These are phyloP conservation scores for Neohortaea acidophila DNA, from an alignment of 495 filamentous ascomycete species.

Conservation along the genomic window DNA sequence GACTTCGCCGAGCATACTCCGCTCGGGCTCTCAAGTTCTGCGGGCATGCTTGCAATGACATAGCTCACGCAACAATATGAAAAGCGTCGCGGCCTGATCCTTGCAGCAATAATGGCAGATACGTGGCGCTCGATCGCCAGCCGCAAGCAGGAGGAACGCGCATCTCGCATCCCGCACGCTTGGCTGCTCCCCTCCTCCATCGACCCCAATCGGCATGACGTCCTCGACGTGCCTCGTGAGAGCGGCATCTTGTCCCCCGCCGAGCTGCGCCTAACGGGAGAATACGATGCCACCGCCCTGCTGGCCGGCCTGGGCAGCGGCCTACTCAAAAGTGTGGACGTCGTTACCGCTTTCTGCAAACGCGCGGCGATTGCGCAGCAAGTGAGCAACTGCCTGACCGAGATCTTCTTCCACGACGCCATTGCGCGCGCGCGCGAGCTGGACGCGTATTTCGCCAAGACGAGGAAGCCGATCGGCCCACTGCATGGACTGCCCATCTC, in stretches of 20 bases:
- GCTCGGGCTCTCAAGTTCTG: no score
- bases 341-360: conserved; percentile 47
- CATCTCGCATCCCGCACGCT: conserved; percentile 23
- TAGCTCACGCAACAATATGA: no score
- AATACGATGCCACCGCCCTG: conserved; percentile 37
- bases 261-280: conserved; percentile 46
- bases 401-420: conserved; percentile 28
- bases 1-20: no score
- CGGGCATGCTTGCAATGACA: no score
- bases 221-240: conserved; percentile 22
- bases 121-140: conserved; percentile 24
- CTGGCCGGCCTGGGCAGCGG: conserved; percentile 32
- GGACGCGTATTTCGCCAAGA: conserved; percentile 21
- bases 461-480: conserved; percentile 24
- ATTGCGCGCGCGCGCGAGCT: conserved; percentile 23
- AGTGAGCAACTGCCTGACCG: conserved; percentile 30
- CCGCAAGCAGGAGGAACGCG: conserved; percentile 26
- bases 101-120: conserved; percentile 18
- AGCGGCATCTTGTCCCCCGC: conserved; percentile 32
- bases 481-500: conserved; percentile 29
- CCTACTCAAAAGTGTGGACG: conserved; percentile 38
- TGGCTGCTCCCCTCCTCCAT: conserved; percentile 19
- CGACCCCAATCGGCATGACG: conserved; percentile 9
- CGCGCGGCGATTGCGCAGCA: conserved; percentile 30
- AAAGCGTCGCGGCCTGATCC: no score